phyloP scores from a whole-genome alignment of 1,284 basidiomycete genomes.

The Rhodotorula sp. region DNA sequence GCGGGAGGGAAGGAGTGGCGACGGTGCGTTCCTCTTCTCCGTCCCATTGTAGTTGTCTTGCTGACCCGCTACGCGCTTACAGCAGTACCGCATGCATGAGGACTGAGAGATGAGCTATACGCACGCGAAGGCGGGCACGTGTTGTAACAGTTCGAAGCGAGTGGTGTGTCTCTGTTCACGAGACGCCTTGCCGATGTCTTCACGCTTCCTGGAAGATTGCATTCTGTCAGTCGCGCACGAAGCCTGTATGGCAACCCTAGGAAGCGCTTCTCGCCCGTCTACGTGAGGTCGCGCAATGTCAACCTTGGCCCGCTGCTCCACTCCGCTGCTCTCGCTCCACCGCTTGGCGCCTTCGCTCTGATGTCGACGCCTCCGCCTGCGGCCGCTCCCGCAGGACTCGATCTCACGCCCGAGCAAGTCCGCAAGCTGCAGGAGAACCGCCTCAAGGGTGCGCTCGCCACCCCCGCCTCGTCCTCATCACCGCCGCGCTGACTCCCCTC shows the following conservation, averaged over 20 bases:
- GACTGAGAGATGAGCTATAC: too few relatives aligned
- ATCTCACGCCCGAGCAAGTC: constrained; percentile 29
- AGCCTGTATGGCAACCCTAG: too few relatives aligned
- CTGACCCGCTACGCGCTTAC: too few relatives aligned
- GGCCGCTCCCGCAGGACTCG: not conserved
- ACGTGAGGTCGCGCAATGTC: not conserved
- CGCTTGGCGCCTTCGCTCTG: not conserved
- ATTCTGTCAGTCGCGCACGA: too few relatives aligned
- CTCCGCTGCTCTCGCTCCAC: not conserved
- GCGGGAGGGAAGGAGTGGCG: not conserved
- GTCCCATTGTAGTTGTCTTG: too few relatives aligned
- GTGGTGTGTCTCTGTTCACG: not conserved
- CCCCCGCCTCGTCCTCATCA: not conserved
- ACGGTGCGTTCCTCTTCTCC: too few relatives aligned
- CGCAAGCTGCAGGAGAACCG: constrained; percentile 29
- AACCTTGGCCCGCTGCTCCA: not conserved
- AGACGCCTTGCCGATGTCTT: too few relatives aligned
- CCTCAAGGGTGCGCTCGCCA: constrained; percentile 18
- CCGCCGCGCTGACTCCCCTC: not conserved
- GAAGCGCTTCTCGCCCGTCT: too few relatives aligned
- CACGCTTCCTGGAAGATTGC: too few relatives aligned
- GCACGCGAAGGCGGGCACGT: not conserved
- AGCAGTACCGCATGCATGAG: too few relatives aligned
- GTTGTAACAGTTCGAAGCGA: not conserved
- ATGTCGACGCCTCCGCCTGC: constrained; percentile 1